phyloP scores from a whole-genome alignment of 805 yeast genomes.

The Dipodascopsis uninucleata region DNA sequence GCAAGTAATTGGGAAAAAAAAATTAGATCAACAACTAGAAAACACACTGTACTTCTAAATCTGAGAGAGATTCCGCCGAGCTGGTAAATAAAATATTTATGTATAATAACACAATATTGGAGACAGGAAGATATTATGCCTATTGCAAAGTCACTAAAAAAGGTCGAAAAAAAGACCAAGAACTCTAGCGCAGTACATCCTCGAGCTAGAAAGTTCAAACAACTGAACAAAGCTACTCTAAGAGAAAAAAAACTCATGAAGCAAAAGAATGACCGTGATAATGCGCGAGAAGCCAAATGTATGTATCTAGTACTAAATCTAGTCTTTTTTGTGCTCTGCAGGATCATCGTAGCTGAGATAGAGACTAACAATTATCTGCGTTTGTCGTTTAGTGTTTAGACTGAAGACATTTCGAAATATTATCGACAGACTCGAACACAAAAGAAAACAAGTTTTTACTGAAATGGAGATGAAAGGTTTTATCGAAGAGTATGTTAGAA shows the following conservation, averaged over 20 bases:
- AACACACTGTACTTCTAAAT: no score
- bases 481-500: slow-evolving; percentile 46
- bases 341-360: not conserved
- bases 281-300: slow-evolving; percentile 43
- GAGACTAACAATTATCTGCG: not conserved
- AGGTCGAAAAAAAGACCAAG: slow-evolving; percentile 58
- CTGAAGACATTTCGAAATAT: slow-evolving; percentile 58
- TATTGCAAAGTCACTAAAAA: slow-evolving; percentile 59
- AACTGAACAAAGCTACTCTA: slow-evolving; percentile 77
- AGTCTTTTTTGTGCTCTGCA: slow-evolving; percentile 14
- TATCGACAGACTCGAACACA: slow-evolving; percentile 38
- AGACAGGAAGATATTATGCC: slow-evolving; percentile 54
- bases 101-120: no score
- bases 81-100: no score
- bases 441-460: slow-evolving; percentile 44
- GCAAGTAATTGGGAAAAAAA: no score
- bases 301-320: slow-evolving; percentile 26
- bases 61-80: no score
- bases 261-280: slow-evolving; percentile 52
- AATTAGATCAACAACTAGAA: no score
- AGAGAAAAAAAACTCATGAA: slow-evolving; percentile 69
- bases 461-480: slow-evolving; percentile 59
- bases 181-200: slow-evolving; percentile 65
- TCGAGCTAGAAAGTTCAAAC: slow-evolving; percentile 82
- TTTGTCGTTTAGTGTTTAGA: slow-evolving; percentile 44